Conservation (phyloP, 257 asterid species). For the Rhazya stricta region DNA sequence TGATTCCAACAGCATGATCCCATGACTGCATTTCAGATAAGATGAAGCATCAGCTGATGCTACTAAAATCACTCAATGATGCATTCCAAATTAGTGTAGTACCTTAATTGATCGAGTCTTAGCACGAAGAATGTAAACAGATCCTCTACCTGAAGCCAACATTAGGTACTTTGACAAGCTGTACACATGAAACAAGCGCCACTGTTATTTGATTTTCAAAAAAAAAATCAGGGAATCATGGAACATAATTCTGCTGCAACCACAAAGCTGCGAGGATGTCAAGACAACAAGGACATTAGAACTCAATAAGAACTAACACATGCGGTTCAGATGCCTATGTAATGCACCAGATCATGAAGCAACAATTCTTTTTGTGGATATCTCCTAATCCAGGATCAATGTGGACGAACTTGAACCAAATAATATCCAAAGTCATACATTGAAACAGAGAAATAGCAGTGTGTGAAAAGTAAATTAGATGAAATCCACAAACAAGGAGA, state of each 20-base stretch:
- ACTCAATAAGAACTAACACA: no score
- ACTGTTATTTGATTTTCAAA: background rate
- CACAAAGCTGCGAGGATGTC: background rate
- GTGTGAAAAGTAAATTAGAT: no score
- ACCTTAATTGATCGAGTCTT: conserved; percentile 55
- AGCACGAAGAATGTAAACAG: conserved; percentile 57
- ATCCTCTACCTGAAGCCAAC: conserved; percentile 93
- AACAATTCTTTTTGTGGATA: no score
- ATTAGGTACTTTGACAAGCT: conserved; percentile 84
- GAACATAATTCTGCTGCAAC: background rate
- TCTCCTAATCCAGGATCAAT: no score
- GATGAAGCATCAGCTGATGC: conserved; percentile 23
- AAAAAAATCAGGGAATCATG: background rate
- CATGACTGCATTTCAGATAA: conserved; percentile 52
- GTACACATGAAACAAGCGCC: conserved; percentile 10
- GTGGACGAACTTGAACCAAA: no score
- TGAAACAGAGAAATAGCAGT: no score
- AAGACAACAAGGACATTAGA: background rate
- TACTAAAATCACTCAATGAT: conserved; percentile 13
- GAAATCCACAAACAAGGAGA: no score
- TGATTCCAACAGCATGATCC: conserved; percentile 93
- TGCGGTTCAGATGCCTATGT: no score
- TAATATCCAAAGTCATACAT: no score
- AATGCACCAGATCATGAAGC: no score
- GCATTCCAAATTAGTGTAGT: conserved; percentile 7